These are phyloP conservation scores for Galeopsis tetrahit DNA, from an alignment of 257 asterid species.

Conservation along the genomic window DNA sequence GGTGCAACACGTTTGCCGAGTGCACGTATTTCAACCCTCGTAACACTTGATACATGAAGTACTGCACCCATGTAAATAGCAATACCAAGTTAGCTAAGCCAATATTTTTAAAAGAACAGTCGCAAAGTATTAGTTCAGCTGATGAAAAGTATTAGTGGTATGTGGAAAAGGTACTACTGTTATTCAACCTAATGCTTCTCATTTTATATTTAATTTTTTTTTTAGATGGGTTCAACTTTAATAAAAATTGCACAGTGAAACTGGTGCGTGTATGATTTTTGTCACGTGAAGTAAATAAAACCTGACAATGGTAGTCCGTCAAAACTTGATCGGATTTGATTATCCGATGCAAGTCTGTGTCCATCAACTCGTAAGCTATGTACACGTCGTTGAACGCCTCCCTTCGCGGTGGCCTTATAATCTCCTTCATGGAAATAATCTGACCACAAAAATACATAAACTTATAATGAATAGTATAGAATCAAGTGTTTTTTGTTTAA, in stretches of 20 bases:
- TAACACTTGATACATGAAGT: slow-evolving; percentile 34
- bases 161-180: no score
- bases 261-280: no score
- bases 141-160: no score
- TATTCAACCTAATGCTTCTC: no score
- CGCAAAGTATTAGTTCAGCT: no score
- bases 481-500: no score
- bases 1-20: slow-evolving; percentile 35
- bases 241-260: no score
- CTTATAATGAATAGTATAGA: no score
- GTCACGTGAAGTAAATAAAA: neutral
- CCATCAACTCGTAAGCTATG: slow-evolving; percentile 34
- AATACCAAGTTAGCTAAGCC: neutral
- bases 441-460: neutral
- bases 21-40: slow-evolving; percentile 33
- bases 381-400: slow-evolving; percentile 30
- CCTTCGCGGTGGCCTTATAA: slow-evolving; percentile 31
- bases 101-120: no score
- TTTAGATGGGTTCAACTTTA: no score
- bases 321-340: slow-evolving; percentile 17
- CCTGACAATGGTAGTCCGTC: slow-evolving; percentile 32
- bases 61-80: slow-evolving; percentile 7
- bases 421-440: slow-evolving; percentile 29
- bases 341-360: slow-evolving; percentile 29
- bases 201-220: no score